Evolutionary conservation across 257 asterid genomes (phyloP).

Genomic region (Solanum gandarillasii): DNA sequence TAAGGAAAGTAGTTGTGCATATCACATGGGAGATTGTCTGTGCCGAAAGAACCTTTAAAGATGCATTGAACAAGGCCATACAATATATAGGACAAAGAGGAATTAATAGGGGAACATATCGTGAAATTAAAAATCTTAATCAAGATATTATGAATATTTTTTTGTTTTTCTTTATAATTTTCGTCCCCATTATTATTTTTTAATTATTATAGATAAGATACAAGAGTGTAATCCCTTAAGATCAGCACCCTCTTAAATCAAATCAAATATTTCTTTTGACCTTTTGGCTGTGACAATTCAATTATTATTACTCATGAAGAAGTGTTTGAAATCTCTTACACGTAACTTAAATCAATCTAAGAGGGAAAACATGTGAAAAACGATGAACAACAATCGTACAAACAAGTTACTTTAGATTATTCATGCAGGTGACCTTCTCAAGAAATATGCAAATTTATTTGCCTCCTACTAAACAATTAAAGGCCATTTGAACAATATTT

Average conservation of each 20-base stretch:
- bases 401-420: not conserved
- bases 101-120: not conserved
- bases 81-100: not conserved
- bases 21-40: not conserved
- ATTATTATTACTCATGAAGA: not conserved
- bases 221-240: not conserved
- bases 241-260: not conserved
- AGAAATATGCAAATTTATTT: not conserved
- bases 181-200: not conserved
- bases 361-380: not conserved
- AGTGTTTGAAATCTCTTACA: not conserved
- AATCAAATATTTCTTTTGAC: not conserved
- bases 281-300: not conserved
- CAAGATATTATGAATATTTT: not conserved
- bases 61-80: not conserved
- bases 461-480: not conserved
- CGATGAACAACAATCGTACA: not conserved
- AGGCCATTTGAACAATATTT: not conserved
- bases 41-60: not conserved
- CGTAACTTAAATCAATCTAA: not conserved
- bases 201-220: not conserved
- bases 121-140: not conserved
- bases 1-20: not conserved
- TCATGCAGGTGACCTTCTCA: not conserved
- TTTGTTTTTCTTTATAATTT: not conserved